Conservation (phyloP, 78 protist genomes). For the Mastigamoeba balamuthi region DNA sequence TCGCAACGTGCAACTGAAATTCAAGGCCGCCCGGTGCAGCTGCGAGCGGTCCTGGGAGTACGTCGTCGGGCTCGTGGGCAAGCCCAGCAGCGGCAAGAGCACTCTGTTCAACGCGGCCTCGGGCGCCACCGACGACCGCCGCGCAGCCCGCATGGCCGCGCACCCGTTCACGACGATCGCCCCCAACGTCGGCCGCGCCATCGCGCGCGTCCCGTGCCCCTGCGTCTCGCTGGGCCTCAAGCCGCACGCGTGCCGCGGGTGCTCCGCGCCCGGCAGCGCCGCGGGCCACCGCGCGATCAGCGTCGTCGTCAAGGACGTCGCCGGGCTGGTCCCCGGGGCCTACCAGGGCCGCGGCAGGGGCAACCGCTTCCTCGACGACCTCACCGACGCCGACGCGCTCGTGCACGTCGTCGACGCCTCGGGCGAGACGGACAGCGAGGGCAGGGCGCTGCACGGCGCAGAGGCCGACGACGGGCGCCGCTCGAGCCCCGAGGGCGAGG, state of each 20-base stretch:
- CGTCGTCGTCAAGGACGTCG: slow-evolving; percentile 18
- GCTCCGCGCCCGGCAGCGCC: background rate
- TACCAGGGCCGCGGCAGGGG: slow-evolving; percentile 40
- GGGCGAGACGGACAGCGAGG: slow-evolving; percentile 14
- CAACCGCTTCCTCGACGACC: slow-evolving; percentile 32
- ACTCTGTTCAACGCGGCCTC: slow-evolving; percentile 36
- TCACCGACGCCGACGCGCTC: slow-evolving; percentile 31
- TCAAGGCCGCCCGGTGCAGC: too few relatives aligned
- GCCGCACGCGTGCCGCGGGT: background rate
- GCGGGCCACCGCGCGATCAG: background rate
- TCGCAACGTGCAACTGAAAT: too few relatives aligned
- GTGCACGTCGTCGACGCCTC: slow-evolving; percentile 42
- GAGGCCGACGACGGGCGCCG: too few relatives aligned
- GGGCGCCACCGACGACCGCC: background rate
- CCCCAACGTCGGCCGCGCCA: slow-evolving; percentile 18
- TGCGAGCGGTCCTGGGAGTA: background rate
- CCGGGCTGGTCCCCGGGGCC: slow-evolving; percentile 56
- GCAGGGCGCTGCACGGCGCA: background rate
- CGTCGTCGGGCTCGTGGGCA: background rate
- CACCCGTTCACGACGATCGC: slow-evolving; percentile 46
- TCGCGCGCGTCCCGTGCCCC: background rate
- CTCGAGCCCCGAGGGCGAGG: background rate
- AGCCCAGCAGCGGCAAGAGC: background rate
- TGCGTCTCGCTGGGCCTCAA: background rate
- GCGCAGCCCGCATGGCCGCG: slow-evolving; percentile 18